Percentiles rank a stretch among this genome's conserved stretches.
Evolutionary conservation across 495 filamentous ascomycete genomes (phyloP).

Genomic region (Aspergillus nidulans): DNA sequence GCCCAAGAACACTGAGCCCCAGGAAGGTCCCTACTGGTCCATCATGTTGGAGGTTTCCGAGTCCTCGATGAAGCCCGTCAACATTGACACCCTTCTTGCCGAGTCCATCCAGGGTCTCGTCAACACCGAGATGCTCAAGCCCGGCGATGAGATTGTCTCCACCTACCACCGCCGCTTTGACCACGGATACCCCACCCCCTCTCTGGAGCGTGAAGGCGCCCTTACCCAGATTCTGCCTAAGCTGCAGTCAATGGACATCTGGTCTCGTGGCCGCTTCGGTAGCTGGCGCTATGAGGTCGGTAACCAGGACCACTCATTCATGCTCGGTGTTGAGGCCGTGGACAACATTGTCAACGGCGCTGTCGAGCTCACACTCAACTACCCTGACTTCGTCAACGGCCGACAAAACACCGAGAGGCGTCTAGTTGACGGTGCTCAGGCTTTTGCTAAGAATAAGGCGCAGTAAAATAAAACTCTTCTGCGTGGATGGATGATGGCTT

Average conservation of each 20-base stretch:
- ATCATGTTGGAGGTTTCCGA: conserved; percentile 99
- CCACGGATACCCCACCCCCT: conserved; percentile 96
- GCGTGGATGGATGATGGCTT: not conserved
- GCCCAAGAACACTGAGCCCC: conserved; percentile 59
- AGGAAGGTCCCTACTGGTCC: conserved; percentile 96
- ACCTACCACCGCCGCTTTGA: conserved; percentile 99
- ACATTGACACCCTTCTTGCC: conserved; percentile 72
- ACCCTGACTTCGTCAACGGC: conserved; percentile 97
- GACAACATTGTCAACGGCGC: conserved; percentile 94
- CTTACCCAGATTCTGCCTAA: conserved; percentile 89
- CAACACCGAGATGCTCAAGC: conserved; percentile 92
- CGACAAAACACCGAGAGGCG: conserved; percentile 84
- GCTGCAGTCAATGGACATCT: conserved; percentile 86
- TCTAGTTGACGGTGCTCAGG: conserved; percentile 71
- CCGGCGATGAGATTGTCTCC: conserved; percentile 91
- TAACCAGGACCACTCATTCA: conserved; percentile 98
- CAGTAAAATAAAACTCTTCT: conserved; percentile 20
- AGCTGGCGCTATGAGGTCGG: conserved; percentile 97
- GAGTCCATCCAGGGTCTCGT: conserved; percentile 95
- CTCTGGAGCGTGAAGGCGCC: conserved; percentile 91
- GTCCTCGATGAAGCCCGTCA: conserved; percentile 89
- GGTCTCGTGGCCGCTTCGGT: conserved; percentile 94
- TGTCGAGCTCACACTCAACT: conserved; percentile 95
- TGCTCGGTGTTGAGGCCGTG: conserved; percentile 95
- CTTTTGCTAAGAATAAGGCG: conserved; percentile 50